These are phyloP conservation scores for Alternaria metachromatica DNA, from an alignment of 2,329 filamentous ascomycete genomes.

Conservation along the genomic window DNA sequence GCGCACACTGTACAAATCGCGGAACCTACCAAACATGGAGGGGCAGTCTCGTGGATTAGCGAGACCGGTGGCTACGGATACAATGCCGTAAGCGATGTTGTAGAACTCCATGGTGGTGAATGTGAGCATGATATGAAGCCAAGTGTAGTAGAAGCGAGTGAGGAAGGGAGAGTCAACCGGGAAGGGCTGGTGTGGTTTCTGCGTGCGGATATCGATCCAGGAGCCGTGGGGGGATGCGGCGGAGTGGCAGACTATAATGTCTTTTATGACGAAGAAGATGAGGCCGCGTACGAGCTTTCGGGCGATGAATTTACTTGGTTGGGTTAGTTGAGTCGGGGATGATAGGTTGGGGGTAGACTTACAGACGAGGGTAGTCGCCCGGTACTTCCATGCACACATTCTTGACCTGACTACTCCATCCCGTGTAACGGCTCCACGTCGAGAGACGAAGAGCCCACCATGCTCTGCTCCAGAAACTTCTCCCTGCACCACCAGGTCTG, in stretches of 20 bases:
- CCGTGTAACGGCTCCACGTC: conserved; percentile 25
- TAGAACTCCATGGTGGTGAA: conserved; percentile 24
- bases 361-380: conserved; percentile 29
- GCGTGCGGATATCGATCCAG: conserved; percentile 22
- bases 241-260: conserved; percentile 21
- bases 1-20: conserved; percentile 24
- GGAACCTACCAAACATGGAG: conserved; percentile 28
- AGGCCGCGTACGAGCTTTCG: conserved; percentile 21
- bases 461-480: conserved; percentile 15
- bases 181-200: conserved; percentile 7
- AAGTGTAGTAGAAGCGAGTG: conserved; percentile 21
- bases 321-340: not conserved
- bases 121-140: conserved; percentile 28
- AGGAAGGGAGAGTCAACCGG: conserved; percentile 10
- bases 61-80: conserved; percentile 24
- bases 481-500: conserved; percentile 4
- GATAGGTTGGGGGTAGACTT: not conserved
- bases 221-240: conserved; percentile 30
- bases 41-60: conserved; percentile 36
- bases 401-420: conserved; percentile 39
- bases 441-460: conserved; percentile 32
- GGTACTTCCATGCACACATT: conserved; percentile 30
- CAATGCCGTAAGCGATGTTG: conserved; percentile 15
- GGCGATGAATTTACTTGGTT: conserved; percentile 26
- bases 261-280: conserved; percentile 21